Conservation (phyloP, 2,329 filamentous ascomycete genomes). For the Kalaharituber pfeilii region DNA sequence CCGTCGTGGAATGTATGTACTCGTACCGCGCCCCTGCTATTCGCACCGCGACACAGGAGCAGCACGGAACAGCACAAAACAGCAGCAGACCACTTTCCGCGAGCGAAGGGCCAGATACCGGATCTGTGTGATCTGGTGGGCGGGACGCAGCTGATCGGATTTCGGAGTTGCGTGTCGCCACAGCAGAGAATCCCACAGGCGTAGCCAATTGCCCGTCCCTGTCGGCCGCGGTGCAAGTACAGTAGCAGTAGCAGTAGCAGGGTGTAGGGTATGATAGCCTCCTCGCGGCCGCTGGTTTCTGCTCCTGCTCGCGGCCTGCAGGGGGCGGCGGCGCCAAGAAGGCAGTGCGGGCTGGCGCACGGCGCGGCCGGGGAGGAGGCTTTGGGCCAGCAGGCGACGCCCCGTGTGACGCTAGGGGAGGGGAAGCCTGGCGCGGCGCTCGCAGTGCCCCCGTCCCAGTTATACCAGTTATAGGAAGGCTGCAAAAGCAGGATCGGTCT, state of each 20-base stretch:
- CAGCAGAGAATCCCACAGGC: not conserved
- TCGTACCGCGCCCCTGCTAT: too few relatives aligned
- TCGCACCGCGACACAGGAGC: not conserved
- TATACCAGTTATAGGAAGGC: too few relatives aligned
- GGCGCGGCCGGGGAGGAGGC: not conserved
- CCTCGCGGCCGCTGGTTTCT: too few relatives aligned
- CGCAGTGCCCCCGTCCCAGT: too few relatives aligned
- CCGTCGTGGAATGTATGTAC: not conserved
- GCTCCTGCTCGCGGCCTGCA: not conserved
- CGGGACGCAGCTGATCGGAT: not conserved
- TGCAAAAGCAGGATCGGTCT: too few relatives aligned
- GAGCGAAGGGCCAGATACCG: not conserved
- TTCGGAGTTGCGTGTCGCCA: not conserved
- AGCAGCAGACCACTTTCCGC: not conserved
- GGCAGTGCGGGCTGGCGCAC: not conserved
- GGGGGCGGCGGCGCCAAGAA: not conserved
- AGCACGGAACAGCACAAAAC: not conserved
- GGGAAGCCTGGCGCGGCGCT: not conserved
- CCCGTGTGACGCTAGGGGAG: not conserved
- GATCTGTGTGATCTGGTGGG: not conserved
- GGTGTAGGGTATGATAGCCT: not conserved
- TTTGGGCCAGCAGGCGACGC: not conserved
- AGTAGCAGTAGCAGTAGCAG: too few relatives aligned
- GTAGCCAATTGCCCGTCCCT: not conserved
- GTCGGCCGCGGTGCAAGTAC: not conserved